Conservation (phyloP, 2,329 filamentous ascomycete species). For the Cytospora schulzeri region DNA sequence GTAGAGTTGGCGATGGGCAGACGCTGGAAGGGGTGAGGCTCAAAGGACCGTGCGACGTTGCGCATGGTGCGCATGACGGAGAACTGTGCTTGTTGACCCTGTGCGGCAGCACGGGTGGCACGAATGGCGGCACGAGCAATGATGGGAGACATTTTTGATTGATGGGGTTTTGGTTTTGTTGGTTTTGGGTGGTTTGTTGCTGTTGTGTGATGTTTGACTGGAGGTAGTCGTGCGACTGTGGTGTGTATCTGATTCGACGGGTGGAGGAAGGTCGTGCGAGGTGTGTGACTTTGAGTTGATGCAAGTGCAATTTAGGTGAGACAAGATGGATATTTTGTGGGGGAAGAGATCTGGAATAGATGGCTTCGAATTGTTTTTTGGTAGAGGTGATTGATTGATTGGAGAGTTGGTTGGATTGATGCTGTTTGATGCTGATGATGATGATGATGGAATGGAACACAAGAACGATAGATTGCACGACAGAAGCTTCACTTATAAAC, state of each 20-base stretch:
- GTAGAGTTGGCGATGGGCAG: slow-evolving; percentile 35
- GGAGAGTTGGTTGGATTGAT: slow-evolving; percentile 12
- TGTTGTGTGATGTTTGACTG: neutral
- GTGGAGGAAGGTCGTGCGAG: slow-evolving; percentile 22
- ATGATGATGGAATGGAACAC: slow-evolving; percentile 20
- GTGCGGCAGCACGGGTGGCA: slow-evolving; percentile 33
- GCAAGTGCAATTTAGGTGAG: slow-evolving; percentile 11
- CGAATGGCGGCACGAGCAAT: slow-evolving; percentile 39
- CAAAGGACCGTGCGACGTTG: slow-evolving; percentile 40
- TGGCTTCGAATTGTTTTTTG: slow-evolving; percentile 6
- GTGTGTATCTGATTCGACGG: slow-evolving; percentile 26
- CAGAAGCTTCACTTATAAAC: slow-evolving; percentile 23
- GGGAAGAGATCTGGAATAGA: slow-evolving; percentile 2
- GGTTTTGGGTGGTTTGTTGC: slow-evolving; percentile 17
- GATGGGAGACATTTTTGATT: slow-evolving; percentile 39
- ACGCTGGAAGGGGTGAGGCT: slow-evolving; percentile 43
- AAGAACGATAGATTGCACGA: slow-evolving; percentile 11
- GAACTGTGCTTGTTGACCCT: slow-evolving; percentile 34
- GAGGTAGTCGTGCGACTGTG: slow-evolving; percentile 22
- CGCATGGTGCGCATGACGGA: slow-evolving; percentile 41
- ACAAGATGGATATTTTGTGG: slow-evolving; percentile 8
- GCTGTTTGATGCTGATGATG: slow-evolving; percentile 16
- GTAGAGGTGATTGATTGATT: slow-evolving; percentile 8
- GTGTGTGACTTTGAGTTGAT: slow-evolving; percentile 9
- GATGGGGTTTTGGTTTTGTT: slow-evolving; percentile 16